Base-by-base conservation (phyloP, 1,284 basidiomycete genomes). In the Athelia sp. region DNA sequence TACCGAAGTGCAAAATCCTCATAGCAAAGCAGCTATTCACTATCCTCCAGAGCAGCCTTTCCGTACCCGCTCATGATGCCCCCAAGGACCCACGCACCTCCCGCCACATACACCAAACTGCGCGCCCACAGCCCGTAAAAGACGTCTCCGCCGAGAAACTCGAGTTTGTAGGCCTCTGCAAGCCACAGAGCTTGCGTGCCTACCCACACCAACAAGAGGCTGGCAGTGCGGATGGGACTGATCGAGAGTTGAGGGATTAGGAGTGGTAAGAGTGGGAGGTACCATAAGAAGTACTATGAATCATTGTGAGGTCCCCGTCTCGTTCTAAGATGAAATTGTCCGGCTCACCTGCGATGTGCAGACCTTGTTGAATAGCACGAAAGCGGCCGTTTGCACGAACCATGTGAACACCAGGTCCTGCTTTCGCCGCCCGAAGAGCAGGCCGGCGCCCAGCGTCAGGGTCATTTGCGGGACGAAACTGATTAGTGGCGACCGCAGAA, bases 321-420 rank as follows among this genome's bases (percentile, higher is more conserved):
- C 31, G 38, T 26, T 44, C 24, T n/a, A 21, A 38, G 10, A 48
- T 17, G 22, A 54, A 11, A 40, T 6, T 13, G 35, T 29, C 8
- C 22, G 32, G 70, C 81, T 52, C 56, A 90, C 91, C 76, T 96
- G 93, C 1, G 93, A 96, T 0, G 97, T 99, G 76, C 93, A 97
- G 40, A 99, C 97, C 71, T 98, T 97, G 69, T 99, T 99, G 75
- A 98, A 95, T 1, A 91, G 74, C 14, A 98, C 94, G 62, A 99
- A 99, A 0, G 81, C 72, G 43, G 82, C 78, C 0, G 97, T 99
- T 68, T 98, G 95, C 18, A 94, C 77, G 60, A 97, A 93, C 87
- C 90, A 95, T 2, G 90, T 79, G 54, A 94, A 87, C 3, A 84
- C 77, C 3, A 98, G 71, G 42, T 87, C 72, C 21, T 69, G 62